Conservation (phyloP, 331 rosid genomes). For the Quercus phellos region DNA sequence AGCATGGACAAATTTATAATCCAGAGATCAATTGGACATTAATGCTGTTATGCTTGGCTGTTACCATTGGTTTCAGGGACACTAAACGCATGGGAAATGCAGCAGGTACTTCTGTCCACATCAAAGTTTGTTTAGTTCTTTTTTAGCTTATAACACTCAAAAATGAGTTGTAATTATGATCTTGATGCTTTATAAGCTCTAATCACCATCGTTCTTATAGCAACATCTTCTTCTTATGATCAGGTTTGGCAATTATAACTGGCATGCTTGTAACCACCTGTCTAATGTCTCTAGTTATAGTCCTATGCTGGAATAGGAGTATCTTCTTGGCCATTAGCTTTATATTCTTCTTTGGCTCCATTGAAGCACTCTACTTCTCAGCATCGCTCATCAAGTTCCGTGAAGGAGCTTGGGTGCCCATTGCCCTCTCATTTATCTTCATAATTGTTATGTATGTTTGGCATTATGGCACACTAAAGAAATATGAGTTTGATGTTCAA, state of each 20-base stretch:
- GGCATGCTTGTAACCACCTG: conserved; percentile 93
- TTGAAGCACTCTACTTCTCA: conserved; percentile 92
- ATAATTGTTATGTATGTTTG: conserved; percentile 70
- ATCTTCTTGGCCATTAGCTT: conserved; percentile 59
- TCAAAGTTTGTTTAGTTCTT: conserved; percentile 1
- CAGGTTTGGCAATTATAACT: conserved; percentile 97
- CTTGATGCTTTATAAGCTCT: neutral
- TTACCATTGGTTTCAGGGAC: conserved; percentile 86
- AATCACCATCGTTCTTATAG: neutral
- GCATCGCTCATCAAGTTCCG: conserved; percentile 86
- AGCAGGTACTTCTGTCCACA: conserved; percentile 49
- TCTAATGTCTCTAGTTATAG: conserved; percentile 90
- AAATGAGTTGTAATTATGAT: neutral
- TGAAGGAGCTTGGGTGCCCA: conserved; percentile 97
- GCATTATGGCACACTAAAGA: conserved; percentile 91
- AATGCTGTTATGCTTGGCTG: conserved; percentile 82
- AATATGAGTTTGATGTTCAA: conserved; percentile 85
- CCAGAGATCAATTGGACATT: conserved; percentile 93
- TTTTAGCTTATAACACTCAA: neutral
- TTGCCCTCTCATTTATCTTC: conserved; percentile 80
- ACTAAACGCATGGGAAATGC: conserved; percentile 95
- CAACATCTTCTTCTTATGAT: conserved; percentile 14
- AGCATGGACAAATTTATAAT: conserved; percentile 92
- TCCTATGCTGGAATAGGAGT: conserved; percentile 82
- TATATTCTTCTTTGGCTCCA: conserved; percentile 77